Evolutionary conservation across 257 asterid species (phyloP), one percentile per base, ranked within the genome.

Genomic region (Coffea eugenioides): DNA sequence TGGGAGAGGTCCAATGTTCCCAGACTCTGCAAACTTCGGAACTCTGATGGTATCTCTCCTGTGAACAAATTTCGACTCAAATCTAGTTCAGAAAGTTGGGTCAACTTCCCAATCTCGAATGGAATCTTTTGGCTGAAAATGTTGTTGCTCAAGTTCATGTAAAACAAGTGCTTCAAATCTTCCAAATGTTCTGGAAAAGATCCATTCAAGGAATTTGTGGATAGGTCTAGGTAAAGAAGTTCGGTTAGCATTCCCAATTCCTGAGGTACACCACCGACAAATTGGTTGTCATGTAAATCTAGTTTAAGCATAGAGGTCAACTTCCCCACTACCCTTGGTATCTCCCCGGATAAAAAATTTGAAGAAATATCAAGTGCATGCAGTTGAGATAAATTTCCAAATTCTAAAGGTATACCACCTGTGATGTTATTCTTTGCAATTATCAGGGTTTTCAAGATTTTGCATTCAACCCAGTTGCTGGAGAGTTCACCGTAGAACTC

Each of bases 1-100:
- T 79, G 85, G 31, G 91, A 86, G 13, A 88, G 80, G 6, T 82
- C 73, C 82, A 84, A 52, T 11, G 2, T 66, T 77, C 81, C 86
- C 39, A 86, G 34, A 49, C 77, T 77, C 6, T 21, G 49, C 73
- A 46, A 13, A 34, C 31, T 39, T 77, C 82, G 20, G 75, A 18
- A 15, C 31, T 65, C 73, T 31, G 18, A 49, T 14, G 90, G 90
- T 25, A 88, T 86, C 66, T 45, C 79, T 1, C 91, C 87, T 69
- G n/a, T 45, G 16, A 86, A 79, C 45, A 46, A 73, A 25, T 88
- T 88, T 18, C 56, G 69, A 41, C 90, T 77, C 56, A 88, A 79
- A 79, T 88, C 91, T 23, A 86, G 80, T 36, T 61, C 48, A 64
- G 71, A 31, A 77, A 74, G 16, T 70, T 52, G 69, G 54, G 52